phyloP scores from a whole-genome alignment of 2,329 filamentous ascomycete genomes.

The Neofusicoccum ribis region DNA sequence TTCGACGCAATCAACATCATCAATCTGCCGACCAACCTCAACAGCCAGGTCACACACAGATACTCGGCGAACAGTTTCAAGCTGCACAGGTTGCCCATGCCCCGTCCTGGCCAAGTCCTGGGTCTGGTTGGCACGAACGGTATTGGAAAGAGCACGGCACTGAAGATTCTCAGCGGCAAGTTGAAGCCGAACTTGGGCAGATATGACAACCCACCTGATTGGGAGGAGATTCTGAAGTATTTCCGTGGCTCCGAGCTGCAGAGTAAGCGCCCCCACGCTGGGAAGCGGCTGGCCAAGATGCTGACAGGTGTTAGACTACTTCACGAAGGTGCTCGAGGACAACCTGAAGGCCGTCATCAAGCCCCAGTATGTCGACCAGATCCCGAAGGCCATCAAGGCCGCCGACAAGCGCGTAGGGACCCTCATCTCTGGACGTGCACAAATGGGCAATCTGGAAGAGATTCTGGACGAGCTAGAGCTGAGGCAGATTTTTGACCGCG shows the following conservation, averaged over 20 bases:
- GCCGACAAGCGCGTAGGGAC: constrained; percentile 75
- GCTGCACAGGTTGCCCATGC: constrained; percentile 93
- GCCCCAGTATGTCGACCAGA: constrained; percentile 98
- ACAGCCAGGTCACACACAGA: constrained; percentile 95
- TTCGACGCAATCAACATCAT: constrained; percentile 99
- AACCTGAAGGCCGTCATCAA: constrained; percentile 97
- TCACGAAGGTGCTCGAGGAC: constrained; percentile 96
- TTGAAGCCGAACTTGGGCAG: constrained; percentile 95
- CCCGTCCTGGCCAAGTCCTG: constrained; percentile 89
- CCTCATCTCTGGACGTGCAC: constrained; percentile 73
- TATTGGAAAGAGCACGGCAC: constrained; percentile 99
- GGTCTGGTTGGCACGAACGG: constrained; percentile 98
- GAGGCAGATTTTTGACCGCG: constrained; percentile 85
- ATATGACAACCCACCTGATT: constrained; percentile 95
- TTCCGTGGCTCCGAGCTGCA: constrained; percentile 97
- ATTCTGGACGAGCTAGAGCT: constrained; percentile 85
- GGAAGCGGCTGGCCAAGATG: neutral
- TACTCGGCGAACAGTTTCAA: constrained; percentile 99
- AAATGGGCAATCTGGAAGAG: constrained; percentile 77
- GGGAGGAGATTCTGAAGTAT: constrained; percentile 98
- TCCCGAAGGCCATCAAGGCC: constrained; percentile 86
- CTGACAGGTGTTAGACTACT: constrained; percentile 70
- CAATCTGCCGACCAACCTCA: constrained; percentile 99
- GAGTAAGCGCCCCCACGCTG: constrained; percentile 59
- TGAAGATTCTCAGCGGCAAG: constrained; percentile 98